Base-by-base conservation (phyloP, 192 early-diverging fungal genomes). In the Backusella luteola region DNA sequence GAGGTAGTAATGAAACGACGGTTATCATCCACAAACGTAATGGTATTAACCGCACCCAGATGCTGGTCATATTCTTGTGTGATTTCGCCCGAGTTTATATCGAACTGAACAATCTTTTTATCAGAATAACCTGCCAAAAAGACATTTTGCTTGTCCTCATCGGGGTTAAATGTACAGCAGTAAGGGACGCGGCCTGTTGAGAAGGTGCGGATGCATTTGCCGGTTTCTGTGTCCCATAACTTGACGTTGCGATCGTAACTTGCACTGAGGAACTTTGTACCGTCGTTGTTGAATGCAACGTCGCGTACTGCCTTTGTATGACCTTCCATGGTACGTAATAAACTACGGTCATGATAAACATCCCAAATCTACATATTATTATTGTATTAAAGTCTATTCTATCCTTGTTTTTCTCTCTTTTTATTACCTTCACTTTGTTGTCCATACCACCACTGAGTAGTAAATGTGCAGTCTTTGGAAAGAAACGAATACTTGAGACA, bases 221-320 rank as follows among this genome's bases (percentile, higher is more conserved):
- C 96, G 5, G 98, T 99, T 76, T 99, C 98, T 0, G 97, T 98
- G 77, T 99, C 98, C 98, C 98, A 99, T 34, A 97, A 82, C 81
- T 99, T 99, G 29, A 97, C 91, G 74, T 88, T 92, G 74, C 91
- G 91, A 81, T 99, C 98, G 76, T 96, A 98, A 44, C 93, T 92
- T 21, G 93, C 92, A 77, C 91, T 94, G 59, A 99, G 80, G 75
- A 99, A 99, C 52, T 85, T 74, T 2, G 79, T 81, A 21, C 98
- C 98, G 76, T 94, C 92, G 76, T 94, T 96, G 29, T 87, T 90
- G 85, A 99, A 99, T 19, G 87, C 89, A 35, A 98, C 92, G 79
- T 97, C 98, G 14, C 94, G 90, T 17, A 99, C 96, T 1, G 88
- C 96, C 81, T 98, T 97, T 71, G 88, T 90, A 81, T 99, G 98